Base-by-base conservation (phyloP, 2,329 filamentous ascomycete species). In the Fusarium bactridioides region DNA sequence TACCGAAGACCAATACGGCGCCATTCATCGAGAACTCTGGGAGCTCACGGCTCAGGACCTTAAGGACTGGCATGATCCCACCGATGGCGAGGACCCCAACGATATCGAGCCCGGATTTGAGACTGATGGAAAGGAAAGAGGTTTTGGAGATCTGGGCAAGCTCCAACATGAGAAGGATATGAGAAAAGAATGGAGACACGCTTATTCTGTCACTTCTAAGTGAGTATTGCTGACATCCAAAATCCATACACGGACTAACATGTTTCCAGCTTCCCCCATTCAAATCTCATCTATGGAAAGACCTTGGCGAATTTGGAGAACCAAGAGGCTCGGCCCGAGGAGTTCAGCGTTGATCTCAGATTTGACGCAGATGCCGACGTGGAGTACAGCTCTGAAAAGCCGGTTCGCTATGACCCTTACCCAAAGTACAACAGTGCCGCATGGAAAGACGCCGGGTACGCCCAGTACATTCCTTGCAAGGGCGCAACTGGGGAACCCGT, bases 381-480 rank as follows among this genome's bases (percentile, higher is more conserved):
- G 33, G 80, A 80, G 40, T 88, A 86, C 74, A 85, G 78, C 59
- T 78, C 81, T 18, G 82, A 86, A 47, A 81, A 84, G 55, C 87
- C 89, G 2, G 83, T 88, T 61, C 83, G 87, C 25, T 94, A 93
- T 80, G 86, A 91, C 64, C 93, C 93, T 0, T 94, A 94, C 71
- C 92, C 92, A 2, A 83, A 88, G 21, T 93, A 94, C 82, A 92
- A 93, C 76, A 87, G 86, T 56, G 82, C 84, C 7, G 80, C 84
- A 19, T 94, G 91, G 91, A 87, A 84, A 74, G 81, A 83, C 53
- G 79, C 82, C 35, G 87, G 87, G 71, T 84, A 86, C 53, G 91
- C 90, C 21, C 79, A 86, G 60, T 89, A 91, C 75, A 85, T 89
- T 10, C 81, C 90, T 4, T 95, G 93, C 79, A 83, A 88, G 56